phyloP scores from a whole-genome alignment of 2,329 filamentous ascomycete genomes.

The Ceratocystis destructans region DNA sequence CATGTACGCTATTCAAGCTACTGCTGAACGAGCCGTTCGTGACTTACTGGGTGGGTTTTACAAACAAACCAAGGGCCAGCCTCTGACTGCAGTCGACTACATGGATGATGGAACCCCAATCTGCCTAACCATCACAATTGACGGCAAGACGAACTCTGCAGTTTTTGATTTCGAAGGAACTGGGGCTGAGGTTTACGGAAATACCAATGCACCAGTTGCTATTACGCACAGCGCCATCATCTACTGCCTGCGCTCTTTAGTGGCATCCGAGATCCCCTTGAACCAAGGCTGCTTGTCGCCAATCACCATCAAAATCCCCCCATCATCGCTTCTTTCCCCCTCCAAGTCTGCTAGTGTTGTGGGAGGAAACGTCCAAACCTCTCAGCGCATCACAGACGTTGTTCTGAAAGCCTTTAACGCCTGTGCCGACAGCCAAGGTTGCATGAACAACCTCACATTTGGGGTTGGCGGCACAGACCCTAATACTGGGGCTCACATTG shows the following conservation, averaged over 20 bases:
- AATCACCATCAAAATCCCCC: conserved; percentile 59
- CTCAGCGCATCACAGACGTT: conserved; percentile 33
- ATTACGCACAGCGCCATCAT: conserved; percentile 80
- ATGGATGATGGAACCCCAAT: conserved; percentile 81
- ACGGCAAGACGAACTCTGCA: conserved; percentile 60
- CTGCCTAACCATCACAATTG: conserved; percentile 57
- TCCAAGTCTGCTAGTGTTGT: conserved; percentile 68
- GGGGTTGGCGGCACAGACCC: conserved; percentile 46
- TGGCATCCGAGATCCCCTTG: conserved; percentile 66
- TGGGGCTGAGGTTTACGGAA: conserved; percentile 65
- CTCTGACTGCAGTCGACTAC: conserved; percentile 58
- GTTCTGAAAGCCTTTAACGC: conserved; percentile 59
- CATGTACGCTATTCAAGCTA: conserved; percentile 68
- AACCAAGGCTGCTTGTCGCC: conserved; percentile 73
- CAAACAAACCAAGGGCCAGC: conserved; percentile 54
- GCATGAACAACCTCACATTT: conserved; percentile 75
- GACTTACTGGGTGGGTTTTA: conserved; percentile 58
- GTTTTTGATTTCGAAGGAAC: conserved; percentile 71
- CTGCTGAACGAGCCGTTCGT: conserved; percentile 62
- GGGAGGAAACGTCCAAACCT: conserved; percentile 56
- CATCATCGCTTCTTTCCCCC: conserved; percentile 59
- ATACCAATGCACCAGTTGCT: conserved; percentile 68
- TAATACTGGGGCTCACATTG: conserved; percentile 27
- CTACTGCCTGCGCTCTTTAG: conserved; percentile 67
- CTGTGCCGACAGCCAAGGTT: conserved; percentile 65